Percentiles rank a stretch among this genome's conserved stretches.
These are phyloP conservation scores for Hanseniaspora hatyaiensis DNA, from an alignment of 805 yeast genomes.

Conservation along the genomic window DNA sequence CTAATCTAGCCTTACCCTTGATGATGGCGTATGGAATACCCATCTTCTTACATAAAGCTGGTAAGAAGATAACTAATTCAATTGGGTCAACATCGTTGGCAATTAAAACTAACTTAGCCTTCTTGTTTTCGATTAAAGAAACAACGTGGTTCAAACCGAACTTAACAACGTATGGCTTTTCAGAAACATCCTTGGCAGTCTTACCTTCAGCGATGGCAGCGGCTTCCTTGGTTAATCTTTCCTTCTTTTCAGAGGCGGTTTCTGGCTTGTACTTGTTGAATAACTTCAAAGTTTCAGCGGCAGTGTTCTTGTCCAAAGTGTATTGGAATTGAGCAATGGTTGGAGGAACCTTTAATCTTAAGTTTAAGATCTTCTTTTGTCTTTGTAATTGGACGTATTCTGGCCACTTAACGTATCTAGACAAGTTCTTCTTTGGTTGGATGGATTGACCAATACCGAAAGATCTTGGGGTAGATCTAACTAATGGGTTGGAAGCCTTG, in stretches of 20 bases:
- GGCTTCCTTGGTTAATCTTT: conserved; percentile 96
- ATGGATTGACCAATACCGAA: conserved; percentile 94
- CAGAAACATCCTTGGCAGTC: conserved; percentile 90
- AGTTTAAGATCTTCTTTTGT: conserved; percentile 89
- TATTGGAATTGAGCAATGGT: conserved; percentile 93
- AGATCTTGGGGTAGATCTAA: conserved; percentile 81
- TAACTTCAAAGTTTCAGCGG: conserved; percentile 91
- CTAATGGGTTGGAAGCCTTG: conserved; percentile 67
- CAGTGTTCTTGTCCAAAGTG: conserved; percentile 97
- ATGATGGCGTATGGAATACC: conserved; percentile 98
- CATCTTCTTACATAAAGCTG: conserved; percentile 98
- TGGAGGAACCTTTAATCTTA: conserved; percentile 99
- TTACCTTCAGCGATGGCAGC: conserved; percentile 98
- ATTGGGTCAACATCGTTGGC: conserved; percentile 99
- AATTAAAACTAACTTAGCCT: conserved; percentile 91
- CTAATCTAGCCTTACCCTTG: conserved; percentile 97
- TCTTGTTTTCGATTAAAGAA: conserved; percentile 93
- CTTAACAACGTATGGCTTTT: conserved; percentile 94
- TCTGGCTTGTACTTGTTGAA: conserved; percentile 99
- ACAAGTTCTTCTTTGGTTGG: conserved; percentile 91
- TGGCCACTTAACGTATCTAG: conserved; percentile 99
- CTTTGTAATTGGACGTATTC: conserved; percentile 96
- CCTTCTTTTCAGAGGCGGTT: conserved; percentile 94
- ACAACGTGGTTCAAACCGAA: conserved; percentile 99
- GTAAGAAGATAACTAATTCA: conserved; percentile 92